A percentile compares a stretch with the other conserved stretches of the same genome.
Evolutionary conservation across 805 yeast species (phyloP).

Genomic region (Kodamaea lidongshanica): DNA sequence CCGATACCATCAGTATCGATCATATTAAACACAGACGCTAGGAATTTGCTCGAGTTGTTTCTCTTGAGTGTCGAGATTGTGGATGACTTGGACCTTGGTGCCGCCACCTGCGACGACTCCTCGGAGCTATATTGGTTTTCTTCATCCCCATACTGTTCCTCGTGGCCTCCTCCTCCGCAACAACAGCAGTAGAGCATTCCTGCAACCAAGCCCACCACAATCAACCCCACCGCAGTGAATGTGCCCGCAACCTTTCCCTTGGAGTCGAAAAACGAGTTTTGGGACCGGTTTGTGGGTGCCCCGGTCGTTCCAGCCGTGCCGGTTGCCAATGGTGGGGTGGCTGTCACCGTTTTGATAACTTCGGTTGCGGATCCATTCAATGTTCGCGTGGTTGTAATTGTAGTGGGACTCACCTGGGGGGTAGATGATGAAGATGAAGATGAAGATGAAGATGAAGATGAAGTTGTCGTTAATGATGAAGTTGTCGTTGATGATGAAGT

Average conservation of each 20-base stretch:
- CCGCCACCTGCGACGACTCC: conserved; percentile 11
- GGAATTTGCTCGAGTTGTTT: conserved; percentile 30
- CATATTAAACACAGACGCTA: conserved; percentile 22
- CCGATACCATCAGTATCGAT: conserved; percentile 10
- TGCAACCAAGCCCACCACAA: conserved; percentile 39
- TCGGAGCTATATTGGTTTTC: conserved; percentile 29
- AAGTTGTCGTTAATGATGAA: conserved; percentile 13
- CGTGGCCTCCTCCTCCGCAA: conserved; percentile 15
- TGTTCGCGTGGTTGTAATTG: conserved; percentile 18
- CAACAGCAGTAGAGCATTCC: conserved; percentile 41
- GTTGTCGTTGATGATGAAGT: conserved; percentile 13
- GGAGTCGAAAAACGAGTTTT: conserved; percentile 51
- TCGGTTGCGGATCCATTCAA: conserved; percentile 17
- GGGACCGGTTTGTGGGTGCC: conserved; percentile 4
- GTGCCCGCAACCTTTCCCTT: conserved; percentile 83
- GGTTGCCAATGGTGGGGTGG: conserved; percentile 9
- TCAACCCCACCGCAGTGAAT: conserved; percentile 72
- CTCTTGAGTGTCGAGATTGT: conserved; percentile 19
- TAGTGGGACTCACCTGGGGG: conserved; percentile 9
- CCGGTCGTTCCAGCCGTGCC: too few species aligned
- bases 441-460: conserved; percentile 12
- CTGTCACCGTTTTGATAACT: conserved; percentile 19
- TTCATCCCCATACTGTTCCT: conserved; percentile 32
- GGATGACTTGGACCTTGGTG: conserved; percentile 8
- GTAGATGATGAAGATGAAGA: conserved; percentile 12